phyloP scores from a whole-genome alignment of 2,329 filamentous ascomycete genomes.

The Aspergillus awamori region DNA sequence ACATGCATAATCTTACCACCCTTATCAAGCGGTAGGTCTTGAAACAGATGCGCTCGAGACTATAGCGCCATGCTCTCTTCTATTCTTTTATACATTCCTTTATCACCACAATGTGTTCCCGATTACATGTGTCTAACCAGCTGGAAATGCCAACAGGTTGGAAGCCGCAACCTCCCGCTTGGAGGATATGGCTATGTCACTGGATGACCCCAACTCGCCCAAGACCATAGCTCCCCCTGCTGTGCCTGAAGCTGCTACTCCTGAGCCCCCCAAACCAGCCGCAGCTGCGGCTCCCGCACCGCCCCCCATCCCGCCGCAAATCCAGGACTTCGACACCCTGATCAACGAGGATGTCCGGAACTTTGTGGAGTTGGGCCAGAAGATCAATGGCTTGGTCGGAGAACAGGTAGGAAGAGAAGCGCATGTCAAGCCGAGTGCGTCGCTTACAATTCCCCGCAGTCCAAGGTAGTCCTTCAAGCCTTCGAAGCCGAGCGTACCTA shows the following conservation, averaged over 20 bases:
- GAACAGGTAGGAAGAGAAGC: constrained; percentile 66
- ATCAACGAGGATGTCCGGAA: constrained; percentile 73
- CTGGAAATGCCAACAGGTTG: constrained; percentile 68
- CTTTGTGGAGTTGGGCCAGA: constrained; percentile 76
- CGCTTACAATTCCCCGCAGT: constrained; percentile 41
- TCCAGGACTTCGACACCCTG: constrained; percentile 85
- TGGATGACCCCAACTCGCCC: constrained; percentile 52
- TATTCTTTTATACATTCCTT: neutral
- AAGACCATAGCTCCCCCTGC: constrained; percentile 35
- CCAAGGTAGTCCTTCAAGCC: constrained; percentile 61
- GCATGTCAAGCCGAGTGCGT: neutral
- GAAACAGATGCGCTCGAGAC: neutral
- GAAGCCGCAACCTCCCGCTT: constrained; percentile 95
- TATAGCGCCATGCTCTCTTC: neutral
- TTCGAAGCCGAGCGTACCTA: constrained; percentile 88
- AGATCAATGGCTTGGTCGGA: constrained; percentile 74
- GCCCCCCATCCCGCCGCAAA: constrained; percentile 70
- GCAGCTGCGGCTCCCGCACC: constrained; percentile 53
- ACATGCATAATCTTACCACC: constrained; percentile 96
- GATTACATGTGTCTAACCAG: constrained; percentile 33
- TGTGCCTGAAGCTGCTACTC: constrained; percentile 25
- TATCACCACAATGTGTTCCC: neutral
- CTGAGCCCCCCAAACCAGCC: constrained; percentile 34
- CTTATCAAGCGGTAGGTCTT: constrained; percentile 86
- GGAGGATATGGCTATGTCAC: constrained; percentile 89